Conservation (phyloP, 2,329 filamentous ascomycete species). For the Fusarium nelsonii region DNA sequence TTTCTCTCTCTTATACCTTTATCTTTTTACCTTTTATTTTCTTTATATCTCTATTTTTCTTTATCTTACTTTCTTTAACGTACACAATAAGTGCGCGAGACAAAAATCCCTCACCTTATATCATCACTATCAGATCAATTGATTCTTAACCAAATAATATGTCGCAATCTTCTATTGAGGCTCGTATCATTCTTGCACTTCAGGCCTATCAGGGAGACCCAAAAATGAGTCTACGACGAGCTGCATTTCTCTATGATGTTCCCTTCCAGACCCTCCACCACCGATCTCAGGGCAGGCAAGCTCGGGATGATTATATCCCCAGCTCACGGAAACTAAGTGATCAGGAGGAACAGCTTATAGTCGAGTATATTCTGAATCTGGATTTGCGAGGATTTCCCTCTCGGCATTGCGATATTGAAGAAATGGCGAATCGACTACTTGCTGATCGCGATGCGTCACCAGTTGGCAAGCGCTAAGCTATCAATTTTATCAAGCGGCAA, state of each 20-base stretch:
- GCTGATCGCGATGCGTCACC: neutral
- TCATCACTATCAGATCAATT: neutral
- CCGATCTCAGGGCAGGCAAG: neutral
- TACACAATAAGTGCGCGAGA: no score
- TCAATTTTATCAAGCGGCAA: neutral
- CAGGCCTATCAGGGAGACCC: neutral
- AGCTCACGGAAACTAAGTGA: neutral
- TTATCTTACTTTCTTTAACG: no score
- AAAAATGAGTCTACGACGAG: neutral
- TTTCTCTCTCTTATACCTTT: no score
- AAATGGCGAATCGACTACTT: no score
- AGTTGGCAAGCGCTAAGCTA: neutral
- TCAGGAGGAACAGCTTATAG: neutral
- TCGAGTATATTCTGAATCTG: neutral
- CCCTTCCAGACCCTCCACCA: neutral
- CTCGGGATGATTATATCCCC: neutral
- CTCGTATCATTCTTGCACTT: neutral
- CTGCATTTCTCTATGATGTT: neutral
- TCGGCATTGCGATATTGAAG: no score
- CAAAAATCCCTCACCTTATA: no score
- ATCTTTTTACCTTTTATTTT: no score
- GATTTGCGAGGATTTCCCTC: neutral
- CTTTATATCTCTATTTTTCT: no score
- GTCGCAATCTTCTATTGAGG: neutral
- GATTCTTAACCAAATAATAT: neutral